Conservation (phyloP, 2,329 filamentous ascomycete genomes). For the Trichoderma brevicompactum region DNA sequence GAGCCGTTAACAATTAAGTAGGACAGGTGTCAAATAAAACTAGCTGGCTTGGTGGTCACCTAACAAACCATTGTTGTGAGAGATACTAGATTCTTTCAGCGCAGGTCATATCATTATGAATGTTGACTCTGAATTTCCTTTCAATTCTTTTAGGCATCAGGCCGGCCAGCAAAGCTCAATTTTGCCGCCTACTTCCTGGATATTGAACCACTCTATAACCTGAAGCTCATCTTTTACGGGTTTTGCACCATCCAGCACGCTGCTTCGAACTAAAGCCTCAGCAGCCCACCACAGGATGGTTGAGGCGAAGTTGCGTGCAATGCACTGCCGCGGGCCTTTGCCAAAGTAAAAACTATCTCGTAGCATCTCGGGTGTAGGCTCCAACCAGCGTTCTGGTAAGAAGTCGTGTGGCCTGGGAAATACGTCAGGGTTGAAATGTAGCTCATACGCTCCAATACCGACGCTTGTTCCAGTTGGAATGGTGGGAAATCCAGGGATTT, state of each 20-base stretch:
- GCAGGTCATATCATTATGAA: too few species aligned
- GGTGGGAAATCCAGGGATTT: background rate
- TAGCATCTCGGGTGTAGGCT: slow-evolving; percentile 2
- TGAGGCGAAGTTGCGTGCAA: slow-evolving; percentile 8
- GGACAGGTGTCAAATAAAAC: background rate
- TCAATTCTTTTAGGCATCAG: background rate
- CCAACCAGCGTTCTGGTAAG: background rate
- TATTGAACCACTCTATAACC: slow-evolving; percentile 13
- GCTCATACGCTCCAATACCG: background rate
- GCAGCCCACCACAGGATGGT: slow-evolving; percentile 9
- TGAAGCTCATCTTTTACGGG: background rate
- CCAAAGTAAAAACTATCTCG: slow-evolving; percentile 9
- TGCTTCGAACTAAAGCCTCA: background rate
- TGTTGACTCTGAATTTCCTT: too few species aligned
- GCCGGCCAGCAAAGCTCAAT: background rate
- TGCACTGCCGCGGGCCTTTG: slow-evolving; percentile 6
- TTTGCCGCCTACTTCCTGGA: background rate
- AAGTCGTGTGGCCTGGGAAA: background rate
- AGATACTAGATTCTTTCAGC: too few species aligned
- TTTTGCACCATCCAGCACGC: background rate
- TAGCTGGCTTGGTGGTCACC: background rate
- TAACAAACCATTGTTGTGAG: too few species aligned
- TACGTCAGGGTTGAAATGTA: background rate
- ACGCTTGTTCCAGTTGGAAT: background rate
- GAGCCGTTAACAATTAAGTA: too few species aligned